A percentile compares a stretch with the other conserved stretches of the same genome.
Conservation (phyloP, 495 filamentous ascomycete genomes). For the Penicillium desertorum region DNA sequence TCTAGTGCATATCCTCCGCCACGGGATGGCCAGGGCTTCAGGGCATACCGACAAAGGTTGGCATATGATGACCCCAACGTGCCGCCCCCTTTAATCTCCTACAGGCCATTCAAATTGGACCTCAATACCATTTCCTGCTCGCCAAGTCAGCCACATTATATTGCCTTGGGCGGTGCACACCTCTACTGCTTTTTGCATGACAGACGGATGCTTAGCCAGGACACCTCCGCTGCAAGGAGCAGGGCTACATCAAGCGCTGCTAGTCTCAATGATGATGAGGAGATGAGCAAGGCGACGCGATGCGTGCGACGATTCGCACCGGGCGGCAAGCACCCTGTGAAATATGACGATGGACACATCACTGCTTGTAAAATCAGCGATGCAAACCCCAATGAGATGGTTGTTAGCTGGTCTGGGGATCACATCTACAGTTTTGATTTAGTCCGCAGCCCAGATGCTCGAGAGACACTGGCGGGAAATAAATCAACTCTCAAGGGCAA, state of each 20-base stretch:
- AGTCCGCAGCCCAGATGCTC: conserved; percentile 59
- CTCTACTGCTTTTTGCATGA: conserved; percentile 76
- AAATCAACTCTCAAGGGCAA: conserved; percentile 20
- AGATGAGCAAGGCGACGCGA: conserved; percentile 61
- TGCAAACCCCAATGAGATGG: conserved; percentile 69
- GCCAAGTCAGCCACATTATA: conserved; percentile 71
- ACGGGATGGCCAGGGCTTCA: conserved; percentile 49
- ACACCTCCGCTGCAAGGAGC: conserved; percentile 55
- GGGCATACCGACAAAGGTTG: conserved; percentile 41
- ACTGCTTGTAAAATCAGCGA: conserved; percentile 80
- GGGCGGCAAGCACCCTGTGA: conserved; percentile 54
- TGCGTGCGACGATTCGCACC: conserved; percentile 73
- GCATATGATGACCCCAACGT: conserved; percentile 57
- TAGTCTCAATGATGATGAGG: conserved; percentile 50
- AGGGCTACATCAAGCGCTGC: conserved; percentile 34
- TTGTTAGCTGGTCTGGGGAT: conserved; percentile 76
- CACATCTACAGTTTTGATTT: conserved; percentile 75
- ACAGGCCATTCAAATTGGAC: conserved; percentile 64
- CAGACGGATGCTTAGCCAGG: conserved; percentile 68
- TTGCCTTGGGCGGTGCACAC: conserved; percentile 71
- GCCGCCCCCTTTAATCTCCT: conserved; percentile 70
- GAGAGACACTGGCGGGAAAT: conserved; percentile 30
- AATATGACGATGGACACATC: conserved; percentile 62
- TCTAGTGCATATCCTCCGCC: conserved; percentile 62
- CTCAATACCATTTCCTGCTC: conserved; percentile 77